These are phyloP conservation scores for Starmerella scarabaei DNA, from an alignment of 805 yeast species.

Conservation along the genomic window DNA sequence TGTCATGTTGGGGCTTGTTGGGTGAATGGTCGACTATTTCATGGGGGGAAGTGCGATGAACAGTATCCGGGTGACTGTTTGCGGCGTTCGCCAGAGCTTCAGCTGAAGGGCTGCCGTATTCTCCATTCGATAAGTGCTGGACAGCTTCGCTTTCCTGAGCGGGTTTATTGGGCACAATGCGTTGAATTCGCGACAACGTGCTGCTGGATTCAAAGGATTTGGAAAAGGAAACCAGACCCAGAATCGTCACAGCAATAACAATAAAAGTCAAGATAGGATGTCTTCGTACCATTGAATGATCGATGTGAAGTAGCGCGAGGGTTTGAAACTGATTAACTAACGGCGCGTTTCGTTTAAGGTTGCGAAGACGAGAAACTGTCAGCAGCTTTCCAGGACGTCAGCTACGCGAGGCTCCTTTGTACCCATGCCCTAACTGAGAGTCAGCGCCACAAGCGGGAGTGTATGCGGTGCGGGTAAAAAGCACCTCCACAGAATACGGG, in stretches of 20 bases:
- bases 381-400: background rate
- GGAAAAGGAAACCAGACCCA: slow-evolving; percentile 6
- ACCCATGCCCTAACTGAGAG: background rate
- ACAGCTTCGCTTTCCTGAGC: background rate
- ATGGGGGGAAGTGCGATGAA: background rate
- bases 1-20: background rate
- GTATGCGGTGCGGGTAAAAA: too few species aligned
- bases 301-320: too few species aligned
- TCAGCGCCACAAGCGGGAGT: too few species aligned
- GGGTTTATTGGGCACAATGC: background rate
- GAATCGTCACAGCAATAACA: background rate
- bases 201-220: slow-evolving; percentile 7
- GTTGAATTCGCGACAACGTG: slow-evolving; percentile 7
- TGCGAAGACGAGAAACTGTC: too few species aligned
- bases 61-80: background rate
- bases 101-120: background rate
- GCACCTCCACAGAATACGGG: too few species aligned
- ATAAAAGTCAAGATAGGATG: slow-evolving; percentile 1
- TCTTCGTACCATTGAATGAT: slow-evolving; percentile 27
- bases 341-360: too few species aligned
- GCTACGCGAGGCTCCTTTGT: background rate
- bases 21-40: background rate
- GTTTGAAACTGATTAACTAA: too few species aligned
- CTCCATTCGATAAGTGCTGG: background rate
- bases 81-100: background rate